These are phyloP conservation scores for Populus hybrid DNA, from an alignment of 441 rosid genomes.

Conservation along the genomic window DNA sequence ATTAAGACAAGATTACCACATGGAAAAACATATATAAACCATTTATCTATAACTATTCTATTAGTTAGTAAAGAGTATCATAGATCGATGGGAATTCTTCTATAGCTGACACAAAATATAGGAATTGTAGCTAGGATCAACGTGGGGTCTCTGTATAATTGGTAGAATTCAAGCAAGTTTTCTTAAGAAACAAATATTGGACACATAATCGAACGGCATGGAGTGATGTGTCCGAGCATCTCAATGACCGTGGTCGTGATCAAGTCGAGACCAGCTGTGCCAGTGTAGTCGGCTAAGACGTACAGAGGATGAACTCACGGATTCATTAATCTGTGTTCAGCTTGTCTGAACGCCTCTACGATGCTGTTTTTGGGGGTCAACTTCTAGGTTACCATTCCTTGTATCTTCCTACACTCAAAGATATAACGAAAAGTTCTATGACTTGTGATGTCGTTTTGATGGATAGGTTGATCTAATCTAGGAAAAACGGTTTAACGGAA, in stretches of 20 bases:
- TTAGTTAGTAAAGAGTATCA: background rate
- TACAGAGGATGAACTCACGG: background rate
- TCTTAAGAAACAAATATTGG: background rate
- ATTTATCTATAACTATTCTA: too few species aligned
- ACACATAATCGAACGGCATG: background rate
- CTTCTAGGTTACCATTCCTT: background rate
- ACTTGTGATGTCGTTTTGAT: background rate
- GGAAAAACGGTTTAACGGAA: background rate
- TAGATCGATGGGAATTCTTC: background rate
- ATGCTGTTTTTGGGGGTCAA: conserved; percentile 1
- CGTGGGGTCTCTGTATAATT: too few species aligned
- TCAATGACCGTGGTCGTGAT: background rate
- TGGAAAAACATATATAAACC: too few species aligned
- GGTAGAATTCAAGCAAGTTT: background rate
- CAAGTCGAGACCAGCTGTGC: background rate
- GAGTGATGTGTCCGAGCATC: background rate
- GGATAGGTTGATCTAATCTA: conserved; percentile 17
- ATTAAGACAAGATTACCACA: too few species aligned
- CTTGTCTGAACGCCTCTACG: background rate
- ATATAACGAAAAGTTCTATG: background rate
- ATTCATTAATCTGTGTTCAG: background rate
- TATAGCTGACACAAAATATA: background rate
- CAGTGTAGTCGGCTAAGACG: background rate
- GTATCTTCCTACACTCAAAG: background rate
- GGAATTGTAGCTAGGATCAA: background rate